Conservation (phyloP, 805 yeast species). For the Candida michaelii region DNA sequence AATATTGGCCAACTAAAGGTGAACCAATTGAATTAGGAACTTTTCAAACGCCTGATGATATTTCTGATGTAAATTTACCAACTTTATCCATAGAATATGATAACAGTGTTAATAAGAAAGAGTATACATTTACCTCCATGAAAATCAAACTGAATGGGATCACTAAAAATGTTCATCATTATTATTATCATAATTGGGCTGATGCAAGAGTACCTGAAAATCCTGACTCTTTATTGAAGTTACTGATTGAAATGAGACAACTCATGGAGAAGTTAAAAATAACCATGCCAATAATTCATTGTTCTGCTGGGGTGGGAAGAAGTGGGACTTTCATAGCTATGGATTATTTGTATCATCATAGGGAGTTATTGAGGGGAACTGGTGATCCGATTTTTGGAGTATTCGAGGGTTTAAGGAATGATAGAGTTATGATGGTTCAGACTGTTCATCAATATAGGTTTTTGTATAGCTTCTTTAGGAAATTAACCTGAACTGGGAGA, state of each 20-base stretch:
- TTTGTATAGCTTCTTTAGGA: constrained; percentile 30
- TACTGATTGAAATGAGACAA: constrained; percentile 21
- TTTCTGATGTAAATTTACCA: constrained; percentile 8
- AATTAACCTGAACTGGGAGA: constrained; percentile 1
- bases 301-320: constrained; percentile 52
- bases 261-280: constrained; percentile 7
- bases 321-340: constrained; percentile 41
- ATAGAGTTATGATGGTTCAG: constrained; percentile 47
- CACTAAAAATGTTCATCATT: constrained; percentile 35
- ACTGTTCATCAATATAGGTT: constrained; percentile 37
- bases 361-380: not conserved
- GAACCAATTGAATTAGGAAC: constrained; percentile 22
- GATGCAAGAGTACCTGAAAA: constrained; percentile 43
- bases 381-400: constrained; percentile 29
- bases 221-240: constrained; percentile 27
- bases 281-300: constrained; percentile 33
- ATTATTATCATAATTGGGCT: constrained; percentile 44
- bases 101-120: constrained; percentile 19
- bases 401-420: constrained; percentile 28
- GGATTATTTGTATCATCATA: constrained; percentile 29
- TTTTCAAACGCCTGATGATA: not conserved
- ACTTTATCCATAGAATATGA: constrained; percentile 19
- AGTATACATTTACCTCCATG: constrained; percentile 27
- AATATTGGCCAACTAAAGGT: constrained; percentile 39
- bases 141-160: constrained; percentile 19